phyloP scores from a whole-genome alignment of 2,329 filamentous ascomycete species.

The Orbilia blumenaviensis region DNA sequence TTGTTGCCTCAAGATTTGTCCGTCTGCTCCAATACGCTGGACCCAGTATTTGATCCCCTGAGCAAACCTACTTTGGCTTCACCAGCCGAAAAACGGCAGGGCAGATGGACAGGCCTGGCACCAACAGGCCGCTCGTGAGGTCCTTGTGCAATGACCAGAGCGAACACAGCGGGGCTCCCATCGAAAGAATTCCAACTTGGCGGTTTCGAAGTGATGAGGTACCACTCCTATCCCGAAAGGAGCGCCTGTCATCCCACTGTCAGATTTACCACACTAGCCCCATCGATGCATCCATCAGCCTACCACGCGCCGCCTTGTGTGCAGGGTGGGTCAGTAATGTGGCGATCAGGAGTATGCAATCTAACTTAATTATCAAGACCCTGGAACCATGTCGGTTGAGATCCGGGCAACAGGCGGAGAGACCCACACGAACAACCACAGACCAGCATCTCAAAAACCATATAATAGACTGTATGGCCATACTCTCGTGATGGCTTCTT shows the following conservation, averaged over 20 bases:
- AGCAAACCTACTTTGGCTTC: constrained; percentile 1
- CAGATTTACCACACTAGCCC: constrained; percentile 9
- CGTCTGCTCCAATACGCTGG: neutral
- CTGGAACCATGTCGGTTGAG: constrained; percentile 30
- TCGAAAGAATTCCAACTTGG: constrained; percentile 36
- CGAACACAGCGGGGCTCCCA: neutral
- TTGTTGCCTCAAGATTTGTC: constrained; percentile 23
- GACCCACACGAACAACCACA: neutral
- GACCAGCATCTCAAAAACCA: neutral
- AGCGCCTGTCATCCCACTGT: constrained; percentile 38
- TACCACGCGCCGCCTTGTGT: constrained; percentile 14
- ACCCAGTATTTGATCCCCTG: neutral
- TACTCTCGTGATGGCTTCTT: constrained; percentile 4
- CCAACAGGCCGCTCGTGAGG: neutral
- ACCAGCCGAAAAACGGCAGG: constrained; percentile 15
- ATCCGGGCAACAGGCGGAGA: constrained; percentile 33
- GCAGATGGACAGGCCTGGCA: constrained; percentile 17
- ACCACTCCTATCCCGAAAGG: constrained; percentile 25
- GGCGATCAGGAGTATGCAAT: constrained; percentile 52
- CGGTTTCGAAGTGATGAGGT: constrained; percentile 50
- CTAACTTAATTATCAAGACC: constrained; percentile 38
- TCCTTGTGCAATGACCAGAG: constrained; percentile 15
- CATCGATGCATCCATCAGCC: no score
- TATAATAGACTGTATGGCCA: constrained; percentile 31
- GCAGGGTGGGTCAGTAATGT: constrained; percentile 31